Conservation (phyloP, 106 monocot genomes). For the Gastrodia elata region DNA sequence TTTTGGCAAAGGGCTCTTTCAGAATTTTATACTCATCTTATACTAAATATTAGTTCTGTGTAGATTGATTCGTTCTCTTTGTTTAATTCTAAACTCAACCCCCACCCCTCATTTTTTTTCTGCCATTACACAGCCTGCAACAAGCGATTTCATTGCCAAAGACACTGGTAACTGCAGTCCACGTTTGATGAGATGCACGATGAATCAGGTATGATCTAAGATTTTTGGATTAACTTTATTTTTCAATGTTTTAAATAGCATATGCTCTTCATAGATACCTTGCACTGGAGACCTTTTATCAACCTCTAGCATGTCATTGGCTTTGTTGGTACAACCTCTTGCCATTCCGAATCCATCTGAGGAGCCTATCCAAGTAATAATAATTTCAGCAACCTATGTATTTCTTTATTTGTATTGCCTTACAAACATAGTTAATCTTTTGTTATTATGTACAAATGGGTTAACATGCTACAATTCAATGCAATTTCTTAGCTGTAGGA, state of each 20-base stretch:
- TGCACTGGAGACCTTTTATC: slow-evolving; percentile 79
- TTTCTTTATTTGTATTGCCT: neutral
- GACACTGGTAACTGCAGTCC: slow-evolving; percentile 98
- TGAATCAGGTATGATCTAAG: slow-evolving; percentile 56
- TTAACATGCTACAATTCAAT: neutral
- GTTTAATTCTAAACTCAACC: too few species aligned
- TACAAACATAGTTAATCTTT: neutral
- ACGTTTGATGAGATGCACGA: slow-evolving; percentile 88
- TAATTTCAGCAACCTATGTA: neutral
- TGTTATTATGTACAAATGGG: neutral
- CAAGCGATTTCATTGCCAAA: slow-evolving; percentile 76
- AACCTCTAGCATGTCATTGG: slow-evolving; percentile 83
- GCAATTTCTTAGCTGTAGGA: neutral
- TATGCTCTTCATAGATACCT: slow-evolving; percentile 52
- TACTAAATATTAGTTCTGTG: neutral
- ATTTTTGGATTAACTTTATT: neutral
- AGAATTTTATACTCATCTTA: too few species aligned
- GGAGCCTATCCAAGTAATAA: slow-evolving; percentile 86
- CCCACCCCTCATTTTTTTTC: neutral
- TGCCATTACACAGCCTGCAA: slow-evolving; percentile 53
- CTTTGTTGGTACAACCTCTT: slow-evolving; percentile 89
- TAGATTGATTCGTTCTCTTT: too few species aligned
- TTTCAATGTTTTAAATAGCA: neutral
- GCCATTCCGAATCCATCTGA: slow-evolving; percentile 84
- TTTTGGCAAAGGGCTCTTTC: too few species aligned